Evolutionary conservation across 148 eudicot genomes (phyloP), one percentile per base, ranked within the genome.

Genomic region (Fagopyrum tataricum): DNA sequence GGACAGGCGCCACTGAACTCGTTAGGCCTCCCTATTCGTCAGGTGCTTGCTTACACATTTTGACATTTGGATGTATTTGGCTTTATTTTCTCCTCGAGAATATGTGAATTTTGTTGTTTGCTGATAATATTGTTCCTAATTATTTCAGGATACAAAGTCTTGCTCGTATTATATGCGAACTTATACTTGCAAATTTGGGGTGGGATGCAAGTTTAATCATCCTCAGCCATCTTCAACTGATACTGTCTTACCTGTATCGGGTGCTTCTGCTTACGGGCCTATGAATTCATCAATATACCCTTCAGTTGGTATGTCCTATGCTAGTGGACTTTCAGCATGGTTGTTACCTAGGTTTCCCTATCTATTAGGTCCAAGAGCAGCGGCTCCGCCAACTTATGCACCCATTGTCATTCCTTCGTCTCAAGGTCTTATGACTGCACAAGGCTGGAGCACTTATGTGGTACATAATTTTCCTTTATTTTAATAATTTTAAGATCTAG

Each of bases 1-100:
- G 78, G 75, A 76, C 75, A 76, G 8, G 69, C 79, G 23, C 71
- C 67, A 20, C 64, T 84, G 62, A 87, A 87, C 73, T 56, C 48
- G 42, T 72, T 82, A 70, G 90, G 90, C 23, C 82, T 82, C 44
- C 90, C 90, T 23, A 73, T 84, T 76, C 78, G 87, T 53, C 81
- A 76, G 87, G 87, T 83, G 75, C 74, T 53, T 48, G 31, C 69
- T 14, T 64, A 14, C 5, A 14, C 15, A 15, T 15, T 26, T 59
- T 26, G 4, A 64, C 41, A 62, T 17, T 13, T 62, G 68, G 14
- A 12, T 62, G 20, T n/a, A 55, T 20, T 55, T 52, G 4, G 4
- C 14, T 58, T 2, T 6, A 58, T 58, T 58, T 13, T 21, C 37
- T 20, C 62, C 0, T 21, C 21, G 37, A 20, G 31, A 56, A 61